Conservation (phyloP, 1,284 basidiomycete genomes). For the Leccinum subspadiceum region DNA sequence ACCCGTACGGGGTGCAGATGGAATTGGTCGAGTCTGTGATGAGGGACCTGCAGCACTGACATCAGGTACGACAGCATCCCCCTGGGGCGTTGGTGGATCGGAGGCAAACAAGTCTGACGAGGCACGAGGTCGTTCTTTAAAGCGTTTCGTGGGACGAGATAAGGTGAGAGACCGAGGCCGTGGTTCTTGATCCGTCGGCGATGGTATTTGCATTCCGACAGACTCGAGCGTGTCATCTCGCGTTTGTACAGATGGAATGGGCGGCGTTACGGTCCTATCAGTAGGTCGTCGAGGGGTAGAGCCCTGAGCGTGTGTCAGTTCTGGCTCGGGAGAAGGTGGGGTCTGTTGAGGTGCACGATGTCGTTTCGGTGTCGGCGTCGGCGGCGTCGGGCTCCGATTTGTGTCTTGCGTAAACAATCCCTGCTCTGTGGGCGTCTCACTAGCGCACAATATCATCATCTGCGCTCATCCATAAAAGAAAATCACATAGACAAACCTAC, state of each 20-base stretch:
- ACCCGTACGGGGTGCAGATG: not conserved
- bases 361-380: not conserved
- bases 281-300: not conserved
- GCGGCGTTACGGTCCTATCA: not conserved
- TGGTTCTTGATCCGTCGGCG: not conserved
- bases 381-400: not conserved
- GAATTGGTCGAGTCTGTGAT: not conserved
- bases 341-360: not conserved
- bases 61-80: not conserved
- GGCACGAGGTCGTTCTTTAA: conserved; percentile 9
- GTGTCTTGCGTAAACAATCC: not conserved
- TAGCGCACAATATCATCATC: not conserved
- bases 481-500: too few species aligned
- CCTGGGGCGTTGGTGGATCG: conserved; percentile 11
- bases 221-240: conserved; percentile 3
- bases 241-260: not conserved
- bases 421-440: conserved; percentile 5
- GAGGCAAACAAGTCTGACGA: conserved; percentile 24
- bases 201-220: not conserved
- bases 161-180: not conserved
- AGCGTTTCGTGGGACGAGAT: conserved; percentile 5
- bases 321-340: not conserved
- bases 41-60: not conserved
- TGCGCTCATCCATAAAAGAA: too few species aligned
- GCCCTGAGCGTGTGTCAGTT: not conserved